Evolutionary conservation across 73 alveolate genomes (phyloP), one percentile per base, ranked within the genome.

Genomic region (Paramecium octaurelia): DNA sequence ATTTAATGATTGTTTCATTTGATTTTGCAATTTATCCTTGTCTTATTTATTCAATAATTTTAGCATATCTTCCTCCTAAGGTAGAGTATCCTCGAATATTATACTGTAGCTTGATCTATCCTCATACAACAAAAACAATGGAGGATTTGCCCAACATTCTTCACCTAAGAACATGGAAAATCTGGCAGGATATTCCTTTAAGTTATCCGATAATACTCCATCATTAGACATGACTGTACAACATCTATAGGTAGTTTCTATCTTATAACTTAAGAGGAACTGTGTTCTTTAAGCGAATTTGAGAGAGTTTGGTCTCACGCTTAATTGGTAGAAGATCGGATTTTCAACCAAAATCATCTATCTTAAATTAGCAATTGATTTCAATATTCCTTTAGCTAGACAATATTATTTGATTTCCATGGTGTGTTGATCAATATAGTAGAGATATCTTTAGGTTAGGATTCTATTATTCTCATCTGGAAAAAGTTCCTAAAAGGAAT

Each of bases 331-430:
- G 48, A 31, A 80, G 34, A 80, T 80, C 1, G 73, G 64, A 80
- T 80, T 27, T 27, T 80, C 91, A 2, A 31, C 91, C 14, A 80
- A 46, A 44, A 80, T 80, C 76, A 80, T 23, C 12, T 44, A 24
- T 20, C n/a, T 44, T 11, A 80, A 23, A 44, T 80, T 80, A 3
- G 73, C 91, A 24, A 80, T 80, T 14, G 91, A 44, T 80, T 27
- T 80, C 16, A 80, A 20, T 4, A 44, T 46, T 23, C 91, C 91
- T 80, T 80, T 80, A 31, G 76, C 91, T 11, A 80, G 20, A 80
- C 91, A 80, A 80, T 80, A 80, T 44, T 80, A 48, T 80, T 80
- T 80, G 8, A 80, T 42, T 80, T 80, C 91, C 57, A 80, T 31
- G 0, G 76, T 20, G 16, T 80, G 91, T 48, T 80, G 16, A 48